These are phyloP conservation scores for Trichoderma lentiforme DNA, from an alignment of 2,329 filamentous ascomycete genomes.

Conservation along the genomic window DNA sequence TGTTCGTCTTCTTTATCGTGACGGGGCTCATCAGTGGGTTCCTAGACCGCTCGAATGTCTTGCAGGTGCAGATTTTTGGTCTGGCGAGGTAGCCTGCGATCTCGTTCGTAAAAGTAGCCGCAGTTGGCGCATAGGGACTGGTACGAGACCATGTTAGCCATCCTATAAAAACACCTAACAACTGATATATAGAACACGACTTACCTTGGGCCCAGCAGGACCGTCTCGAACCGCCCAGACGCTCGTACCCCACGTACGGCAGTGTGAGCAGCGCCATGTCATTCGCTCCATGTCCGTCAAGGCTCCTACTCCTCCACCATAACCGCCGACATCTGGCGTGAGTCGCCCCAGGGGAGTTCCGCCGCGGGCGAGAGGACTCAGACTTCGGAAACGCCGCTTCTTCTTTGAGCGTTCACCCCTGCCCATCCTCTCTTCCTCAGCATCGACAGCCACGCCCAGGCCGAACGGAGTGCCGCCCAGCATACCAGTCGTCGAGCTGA, in stretches of 20 bases:
- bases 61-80: conserved; percentile 40
- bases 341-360: conserved; percentile 66
- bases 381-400: conserved; percentile 85
- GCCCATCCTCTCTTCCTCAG: conserved; percentile 80
- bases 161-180: not conserved
- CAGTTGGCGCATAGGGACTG: conserved; percentile 92
- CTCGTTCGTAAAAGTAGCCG: conserved; percentile 82
- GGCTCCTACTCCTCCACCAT: conserved; percentile 66
- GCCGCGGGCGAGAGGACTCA: conserved; percentile 71
- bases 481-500: conserved; percentile 83
- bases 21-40: conserved; percentile 22
- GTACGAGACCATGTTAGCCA: conserved; percentile 21
- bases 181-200: conserved; percentile 28
- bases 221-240: conserved; percentile 96
- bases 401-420: conserved; percentile 91
- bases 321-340: conserved; percentile 76
- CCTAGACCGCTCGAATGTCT: conserved; percentile 33
- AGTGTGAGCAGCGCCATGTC: conserved; percentile 86
- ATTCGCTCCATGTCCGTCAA: conserved; percentile 74
- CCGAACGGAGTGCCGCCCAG: conserved; percentile 67
- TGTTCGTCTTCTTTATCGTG: conserved; percentile 19
- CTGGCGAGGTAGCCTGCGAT: conserved; percentile 68
- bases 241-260: conserved; percentile 79
- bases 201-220: conserved; percentile 76
- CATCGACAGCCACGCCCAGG: conserved; percentile 50